A percentile compares a stretch with the other conserved stretches of the same genome.
phyloP scores from a whole-genome alignment of 176 grass and related monocot genomes.

The Ampelocalamus luodianensis region DNA sequence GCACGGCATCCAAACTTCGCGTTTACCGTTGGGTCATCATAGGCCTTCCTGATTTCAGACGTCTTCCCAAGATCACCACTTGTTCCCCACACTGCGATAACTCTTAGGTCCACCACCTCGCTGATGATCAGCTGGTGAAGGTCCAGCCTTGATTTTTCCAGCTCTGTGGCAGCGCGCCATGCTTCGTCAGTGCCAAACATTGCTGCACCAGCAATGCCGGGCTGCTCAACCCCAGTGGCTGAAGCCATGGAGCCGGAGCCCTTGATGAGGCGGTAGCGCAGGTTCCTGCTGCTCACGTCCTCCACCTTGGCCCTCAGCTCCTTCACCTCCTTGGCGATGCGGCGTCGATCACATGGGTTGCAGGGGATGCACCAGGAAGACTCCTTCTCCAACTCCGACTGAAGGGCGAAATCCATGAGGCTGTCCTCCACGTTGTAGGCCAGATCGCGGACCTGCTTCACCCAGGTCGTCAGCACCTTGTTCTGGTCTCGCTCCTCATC shows the following conservation, averaged over 20 bases:
- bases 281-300: constrained; percentile 39
- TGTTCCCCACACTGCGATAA: constrained; percentile 23
- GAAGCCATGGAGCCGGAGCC: accelerated
- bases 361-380: not conserved
- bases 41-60: not conserved
- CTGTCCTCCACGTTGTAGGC: constrained; percentile 49
- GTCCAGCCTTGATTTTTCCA: accelerated
- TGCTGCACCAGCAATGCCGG: not conserved
- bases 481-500: too few species aligned
- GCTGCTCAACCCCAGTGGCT: accelerated
- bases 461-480: constrained; percentile 4
- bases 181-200: not conserved
- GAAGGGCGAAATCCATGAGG: constrained; percentile 22
- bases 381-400: not conserved
- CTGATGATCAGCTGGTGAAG: not conserved
- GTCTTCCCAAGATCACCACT: not conserved
- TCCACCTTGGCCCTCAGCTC: constrained; percentile 27
- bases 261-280: constrained; percentile 19
- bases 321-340: constrained; percentile 29
- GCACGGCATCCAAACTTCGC: not conserved
- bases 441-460: constrained; percentile 48
- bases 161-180: too few species aligned
- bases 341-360: not conserved
- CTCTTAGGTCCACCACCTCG: not conserved
- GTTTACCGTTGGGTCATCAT: not conserved